Evolutionary conservation across 352 stramenopile genomes (phyloP).

Genomic region (Peronospora farinosa): DNA sequence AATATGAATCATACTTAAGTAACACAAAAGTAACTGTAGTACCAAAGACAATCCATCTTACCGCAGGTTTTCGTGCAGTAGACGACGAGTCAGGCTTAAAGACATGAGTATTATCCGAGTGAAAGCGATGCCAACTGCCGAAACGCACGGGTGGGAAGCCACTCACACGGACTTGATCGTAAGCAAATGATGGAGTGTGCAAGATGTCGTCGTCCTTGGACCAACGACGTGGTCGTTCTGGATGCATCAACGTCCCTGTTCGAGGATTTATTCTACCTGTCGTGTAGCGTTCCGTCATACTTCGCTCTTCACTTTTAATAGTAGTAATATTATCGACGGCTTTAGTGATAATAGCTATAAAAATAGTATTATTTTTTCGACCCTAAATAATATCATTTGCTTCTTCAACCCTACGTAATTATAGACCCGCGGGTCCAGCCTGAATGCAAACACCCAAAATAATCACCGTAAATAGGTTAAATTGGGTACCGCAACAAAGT

Average conservation of each 20-base stretch:
- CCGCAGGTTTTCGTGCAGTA: slow-evolving; percentile 31
- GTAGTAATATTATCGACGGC: too few species aligned
- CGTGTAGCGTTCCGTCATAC: slow-evolving; percentile 14
- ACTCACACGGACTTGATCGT: slow-evolving; percentile 34
- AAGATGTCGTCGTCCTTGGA: slow-evolving; percentile 29
- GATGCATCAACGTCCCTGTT: slow-evolving; percentile 8
- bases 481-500: too few species aligned
- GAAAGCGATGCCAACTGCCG: slow-evolving; percentile 58
- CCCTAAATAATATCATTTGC: background rate
- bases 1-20: background rate
- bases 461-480: too few species aligned
- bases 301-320: too few species aligned
- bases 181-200: slow-evolving; percentile 17
- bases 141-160: slow-evolving; percentile 56
- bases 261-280: slow-evolving; percentile 8
- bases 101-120: slow-evolving; percentile 47
- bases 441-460: slow-evolving; percentile 5
- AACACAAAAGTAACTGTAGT: slow-evolving; percentile 8
- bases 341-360: too few species aligned
- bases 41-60: slow-evolving; percentile 16
- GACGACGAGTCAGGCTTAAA: slow-evolving; percentile 35
- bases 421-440: slow-evolving; percentile 2
- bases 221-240: slow-evolving; percentile 12
- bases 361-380: too few species aligned
- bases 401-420: slow-evolving; percentile 22